phyloP scores from a whole-genome alignment of 108 stramenopile genomes.

The Aurantiochytrium sp. region DNA sequence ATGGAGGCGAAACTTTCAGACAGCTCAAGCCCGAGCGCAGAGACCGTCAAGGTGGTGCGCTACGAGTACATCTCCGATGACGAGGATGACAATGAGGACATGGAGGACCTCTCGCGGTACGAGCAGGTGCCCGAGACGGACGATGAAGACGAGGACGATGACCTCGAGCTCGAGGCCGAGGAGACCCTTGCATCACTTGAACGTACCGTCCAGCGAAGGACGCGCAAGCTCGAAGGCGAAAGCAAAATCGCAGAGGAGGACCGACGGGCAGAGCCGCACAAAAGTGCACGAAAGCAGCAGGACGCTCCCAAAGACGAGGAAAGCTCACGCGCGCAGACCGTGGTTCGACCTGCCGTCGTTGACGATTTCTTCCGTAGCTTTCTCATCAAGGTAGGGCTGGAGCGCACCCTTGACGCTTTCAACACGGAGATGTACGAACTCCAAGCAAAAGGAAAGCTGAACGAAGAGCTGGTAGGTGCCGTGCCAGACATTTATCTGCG shows the following conservation, averaged over 20 bases:
- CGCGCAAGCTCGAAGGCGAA: background rate
- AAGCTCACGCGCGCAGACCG: background rate
- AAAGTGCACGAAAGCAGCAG: background rate
- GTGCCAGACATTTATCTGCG: conserved; percentile 60
- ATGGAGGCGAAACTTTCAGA: background rate
- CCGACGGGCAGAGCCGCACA: background rate
- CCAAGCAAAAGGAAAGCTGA: conserved; percentile 45
- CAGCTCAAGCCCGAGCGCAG: background rate
- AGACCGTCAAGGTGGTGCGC: background rate
- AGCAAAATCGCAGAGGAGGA: background rate
- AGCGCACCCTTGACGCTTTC: conserved; percentile 55
- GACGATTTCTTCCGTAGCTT: conserved; percentile 63
- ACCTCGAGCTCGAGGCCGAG: background rate
- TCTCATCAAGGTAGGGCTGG: conserved; percentile 53
- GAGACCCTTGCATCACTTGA: conserved; percentile 9
- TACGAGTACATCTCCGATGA: conserved; percentile 2
- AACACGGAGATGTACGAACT: conserved; percentile 66
- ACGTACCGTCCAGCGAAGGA: background rate
- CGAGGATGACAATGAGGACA: background rate
- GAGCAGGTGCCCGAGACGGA: background rate
- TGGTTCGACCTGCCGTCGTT: conserved; percentile 45
- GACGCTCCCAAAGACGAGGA: background rate
- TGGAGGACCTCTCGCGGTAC: background rate
- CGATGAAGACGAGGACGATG: background rate
- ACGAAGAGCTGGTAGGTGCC: conserved; percentile 37